Base-by-base conservation (phyloP, 116 monocot species). In the Iris pallida region DNA sequence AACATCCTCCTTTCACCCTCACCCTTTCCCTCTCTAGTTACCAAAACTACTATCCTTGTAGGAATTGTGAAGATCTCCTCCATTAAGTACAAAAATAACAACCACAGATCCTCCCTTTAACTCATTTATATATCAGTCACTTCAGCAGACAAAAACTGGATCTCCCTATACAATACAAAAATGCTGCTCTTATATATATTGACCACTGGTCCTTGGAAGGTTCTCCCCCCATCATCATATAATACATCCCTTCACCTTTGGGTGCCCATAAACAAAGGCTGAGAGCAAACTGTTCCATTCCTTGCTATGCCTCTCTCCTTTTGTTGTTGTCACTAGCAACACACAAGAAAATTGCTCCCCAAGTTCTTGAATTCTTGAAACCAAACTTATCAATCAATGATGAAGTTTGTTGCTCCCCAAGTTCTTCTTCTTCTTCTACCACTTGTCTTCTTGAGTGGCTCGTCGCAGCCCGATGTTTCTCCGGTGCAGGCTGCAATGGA, bases 401-500 rank as follows among this genome's bases (percentile, higher is more conserved):
- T 42, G 20, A 57, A 17, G 17, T 13, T 14, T 12, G 13, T 16
- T 52, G n/a, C 5, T 20, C 9, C 41, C 41, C 62, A 48, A 6
- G 55, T 68, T 70, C 16, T 71, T 49, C 9, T 68, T 40, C 19
- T 40, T 16, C 60, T 8, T 0, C 60, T 76, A 10, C 63, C 69
- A 0, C 52, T 68, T 20, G 7, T 71, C 42, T 13, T 58, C 68
- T 69, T 47, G 40, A 47, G 56, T 59, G 68, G 17, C 11, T 68
- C 17, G 13, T 64, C 65, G 20, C 47, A 57, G 9, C n/a, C 59
- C 12, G 57, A 70, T 17, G 66, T n/a, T n/a, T n/a, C 19, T 16
- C 20, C 45, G 7, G 63, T 17, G 15, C 81, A 75, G 49, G 49
- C 49, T 57, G 88, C 88, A 41, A 88, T 92, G 92, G 92, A 88